Base-by-base conservation (phyloP, 306 rosid species). In the Acacia melanoxylon region DNA sequence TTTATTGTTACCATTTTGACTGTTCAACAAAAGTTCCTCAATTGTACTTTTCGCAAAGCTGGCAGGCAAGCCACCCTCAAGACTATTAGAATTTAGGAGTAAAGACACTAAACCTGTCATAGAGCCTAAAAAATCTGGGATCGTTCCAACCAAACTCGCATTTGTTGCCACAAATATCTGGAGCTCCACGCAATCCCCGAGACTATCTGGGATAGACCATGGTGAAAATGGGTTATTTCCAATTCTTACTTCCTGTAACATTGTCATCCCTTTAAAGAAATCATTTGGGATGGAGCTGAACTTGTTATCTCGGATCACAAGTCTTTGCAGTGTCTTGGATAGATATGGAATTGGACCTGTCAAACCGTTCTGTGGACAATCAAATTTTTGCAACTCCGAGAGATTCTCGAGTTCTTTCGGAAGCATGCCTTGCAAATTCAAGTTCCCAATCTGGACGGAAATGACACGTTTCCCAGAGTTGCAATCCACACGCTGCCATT, bases 281-380 rank as follows among this genome's bases (percentile, higher is more conserved):
- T 90, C 90, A 0, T 6, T 3, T 0, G 99, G 94, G 3, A 95
- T 35, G 4, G 71, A 87, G 42, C 19, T 85, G 69, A 95, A 95
- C 0, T 7, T 22, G 81, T 95, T 95, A 83, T 46, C 41, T 75
- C 85, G 91, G 25, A 92, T 93, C 1, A 86, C 2, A 11, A 95
- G 37, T 17, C 4, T 77, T 7, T 52, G 86, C 6, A 95, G 27
- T 1, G 90, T 79, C n/a, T 78, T 75, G 0, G 93, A 48, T 0
- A 95, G 86, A 71, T 76, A 88, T 7, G 99, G 99, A 40, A 95
- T 83, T 42, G 86, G 12, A 4, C 96, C 99, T 0, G 77, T 77
- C 24, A 95, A 84, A 14, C 22, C 54, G 75, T 95, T 95, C 5
- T 12, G 0, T 52, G 84, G 91, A 1, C 91, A 90, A 79, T 95